Conservation (phyloP, 495 filamentous ascomycete genomes). For the Xylaria flabelliformis region DNA sequence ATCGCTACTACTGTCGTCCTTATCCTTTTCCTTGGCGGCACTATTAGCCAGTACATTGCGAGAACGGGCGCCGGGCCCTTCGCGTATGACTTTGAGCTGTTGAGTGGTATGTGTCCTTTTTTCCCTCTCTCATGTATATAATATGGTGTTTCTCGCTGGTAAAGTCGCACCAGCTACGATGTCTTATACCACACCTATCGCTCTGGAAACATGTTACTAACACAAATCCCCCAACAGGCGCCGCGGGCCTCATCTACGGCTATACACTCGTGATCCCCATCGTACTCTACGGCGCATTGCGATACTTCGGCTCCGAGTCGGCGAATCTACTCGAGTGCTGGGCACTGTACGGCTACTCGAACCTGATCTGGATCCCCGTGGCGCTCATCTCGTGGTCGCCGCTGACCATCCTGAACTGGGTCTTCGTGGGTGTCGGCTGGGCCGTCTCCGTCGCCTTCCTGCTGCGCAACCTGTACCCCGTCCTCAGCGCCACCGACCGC, state of each 20-base stretch:
- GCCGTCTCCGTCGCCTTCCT: constrained; percentile 85
- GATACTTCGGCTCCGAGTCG: constrained; percentile 89
- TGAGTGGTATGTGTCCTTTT: constrained; percentile 63
- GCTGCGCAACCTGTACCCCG: constrained; percentile 89
- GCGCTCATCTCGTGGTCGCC: constrained; percentile 90
- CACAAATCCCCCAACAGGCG: constrained; percentile 56
- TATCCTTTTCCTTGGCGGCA: constrained; percentile 93
- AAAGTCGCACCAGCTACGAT: background rate
- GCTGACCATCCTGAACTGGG: constrained; percentile 84
- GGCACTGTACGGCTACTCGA: constrained; percentile 93
- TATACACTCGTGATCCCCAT: constrained; percentile 87
- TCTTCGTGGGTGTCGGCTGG: constrained; percentile 92
- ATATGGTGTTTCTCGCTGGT: background rate
- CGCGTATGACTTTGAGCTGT: constrained; percentile 86
- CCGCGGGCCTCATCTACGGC: constrained; percentile 89
- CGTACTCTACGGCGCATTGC: constrained; percentile 83
- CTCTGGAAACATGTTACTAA: background rate
- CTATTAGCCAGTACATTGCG: constrained; percentile 87
- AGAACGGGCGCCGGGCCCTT: constrained; percentile 49
- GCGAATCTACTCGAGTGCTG: constrained; percentile 92
- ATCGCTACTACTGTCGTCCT: constrained; percentile 97
- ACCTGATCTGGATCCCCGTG: constrained; percentile 95
- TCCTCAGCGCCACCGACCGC: constrained; percentile 88
- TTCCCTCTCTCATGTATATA: background rate
- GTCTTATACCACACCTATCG: too few relatives aligned